These are phyloP conservation scores for Ajuga reptans DNA, from an alignment of 305 asterid species.

Conservation along the genomic window DNA sequence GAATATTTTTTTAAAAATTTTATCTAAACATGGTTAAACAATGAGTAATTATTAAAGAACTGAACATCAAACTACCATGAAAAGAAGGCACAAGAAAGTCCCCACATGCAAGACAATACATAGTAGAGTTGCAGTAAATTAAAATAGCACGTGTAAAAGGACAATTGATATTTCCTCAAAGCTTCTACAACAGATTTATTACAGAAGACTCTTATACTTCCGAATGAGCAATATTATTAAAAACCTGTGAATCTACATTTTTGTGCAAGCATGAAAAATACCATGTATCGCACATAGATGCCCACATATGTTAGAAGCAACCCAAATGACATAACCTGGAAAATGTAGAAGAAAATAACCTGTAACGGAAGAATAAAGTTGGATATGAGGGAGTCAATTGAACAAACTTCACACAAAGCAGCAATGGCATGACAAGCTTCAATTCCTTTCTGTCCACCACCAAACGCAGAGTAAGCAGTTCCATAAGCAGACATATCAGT, in stretches of 20 bases:
- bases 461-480: slow-evolving; percentile 58
- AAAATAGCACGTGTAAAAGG: neutral
- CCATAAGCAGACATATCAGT: slow-evolving; percentile 69
- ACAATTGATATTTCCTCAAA: neutral
- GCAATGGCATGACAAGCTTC: slow-evolving; percentile 95
- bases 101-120: neutral
- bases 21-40: neutral
- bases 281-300: neutral
- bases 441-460: slow-evolving; percentile 63
- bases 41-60: neutral
- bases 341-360: slow-evolving; percentile 44
- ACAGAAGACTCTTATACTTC: neutral
- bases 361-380: slow-evolving; percentile 95
- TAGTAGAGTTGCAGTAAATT: neutral
- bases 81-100: slow-evolving; percentile 7
- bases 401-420: slow-evolving; percentile 89
- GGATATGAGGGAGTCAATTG: slow-evolving; percentile 85
- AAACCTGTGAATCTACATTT: neutral
- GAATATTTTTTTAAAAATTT: neutral
- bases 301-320: too few species aligned
- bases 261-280: neutral
- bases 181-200: neutral
- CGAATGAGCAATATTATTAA: neutral
- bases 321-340: too few species aligned
- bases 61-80: neutral